Percentiles rank a stretch among this genome's conserved stretches.
Conservation (phyloP, 768 basidiomycete genomes). For the Tulasnella calospora region DNA sequence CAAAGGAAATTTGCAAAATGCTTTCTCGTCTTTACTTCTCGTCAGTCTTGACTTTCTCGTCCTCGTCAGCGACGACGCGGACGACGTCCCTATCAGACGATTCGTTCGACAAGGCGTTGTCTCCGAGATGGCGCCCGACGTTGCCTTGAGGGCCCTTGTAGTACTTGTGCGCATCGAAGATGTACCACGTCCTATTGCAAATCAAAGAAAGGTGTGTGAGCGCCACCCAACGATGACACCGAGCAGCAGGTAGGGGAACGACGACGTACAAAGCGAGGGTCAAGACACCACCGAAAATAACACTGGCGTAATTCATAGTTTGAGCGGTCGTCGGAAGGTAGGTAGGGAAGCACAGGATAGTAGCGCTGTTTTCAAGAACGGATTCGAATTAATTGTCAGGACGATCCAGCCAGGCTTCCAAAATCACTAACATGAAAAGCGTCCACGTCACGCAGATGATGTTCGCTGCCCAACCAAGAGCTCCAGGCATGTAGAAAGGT, state of each 20-base stretch:
- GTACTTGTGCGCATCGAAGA: slow-evolving; percentile 16
- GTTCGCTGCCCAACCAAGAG: slow-evolving; percentile 59
- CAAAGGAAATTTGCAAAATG: too few species aligned
- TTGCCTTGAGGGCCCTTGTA: slow-evolving; percentile 25
- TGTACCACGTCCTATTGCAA: slow-evolving; percentile 20
- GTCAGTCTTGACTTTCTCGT: not conserved
- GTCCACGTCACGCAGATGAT: slow-evolving; percentile 50
- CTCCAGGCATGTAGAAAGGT: slow-evolving; percentile 75
- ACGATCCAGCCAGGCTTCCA: too few species aligned
- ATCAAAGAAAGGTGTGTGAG: not conserved
- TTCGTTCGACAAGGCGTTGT: not conserved
- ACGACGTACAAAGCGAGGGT: slow-evolving; percentile 20
- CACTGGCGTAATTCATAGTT: slow-evolving; percentile 81
- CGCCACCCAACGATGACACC: too few species aligned
- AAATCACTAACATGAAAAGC: slow-evolving; percentile 25
- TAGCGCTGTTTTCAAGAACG: too few species aligned
- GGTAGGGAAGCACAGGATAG: slow-evolving; percentile 72
- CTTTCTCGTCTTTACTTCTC: too few species aligned
- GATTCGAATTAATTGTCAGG: too few species aligned
- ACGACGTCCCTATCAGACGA: not conserved
- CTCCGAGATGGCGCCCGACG: slow-evolving; percentile 12
- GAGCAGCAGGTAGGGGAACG: too few species aligned
- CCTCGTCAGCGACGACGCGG: not conserved
- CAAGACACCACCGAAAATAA: slow-evolving; percentile 35
- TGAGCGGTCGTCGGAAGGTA: slow-evolving; percentile 58